Conservation (phyloP, 2,329 filamentous ascomycete species). For the Mycosphaerella sp. region DNA sequence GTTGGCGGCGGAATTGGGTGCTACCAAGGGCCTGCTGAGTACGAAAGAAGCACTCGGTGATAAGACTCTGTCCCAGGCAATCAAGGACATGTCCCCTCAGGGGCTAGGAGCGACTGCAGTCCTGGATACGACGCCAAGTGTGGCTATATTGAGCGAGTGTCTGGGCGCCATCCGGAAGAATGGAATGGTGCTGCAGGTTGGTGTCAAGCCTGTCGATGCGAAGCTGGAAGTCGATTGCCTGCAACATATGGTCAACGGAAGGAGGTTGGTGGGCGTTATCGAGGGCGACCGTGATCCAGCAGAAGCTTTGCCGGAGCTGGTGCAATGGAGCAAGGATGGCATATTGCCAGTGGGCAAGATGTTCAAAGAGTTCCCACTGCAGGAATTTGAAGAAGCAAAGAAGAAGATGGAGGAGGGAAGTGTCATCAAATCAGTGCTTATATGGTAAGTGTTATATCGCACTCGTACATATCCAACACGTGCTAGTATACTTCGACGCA, state of each 20-base stretch:
- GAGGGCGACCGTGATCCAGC: slow-evolving; percentile 39
- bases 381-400: slow-evolving; percentile 34
- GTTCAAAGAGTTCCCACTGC: slow-evolving; percentile 36
- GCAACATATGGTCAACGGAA: slow-evolving; percentile 41
- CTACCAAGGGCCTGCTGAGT: slow-evolving; percentile 30
- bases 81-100: slow-evolving; percentile 22
- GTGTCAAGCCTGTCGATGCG: slow-evolving; percentile 38
- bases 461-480: background rate
- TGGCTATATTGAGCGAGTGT: slow-evolving; percentile 36
- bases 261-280: slow-evolving; percentile 41
- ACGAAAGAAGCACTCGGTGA: slow-evolving; percentile 11
- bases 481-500: background rate
- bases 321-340: slow-evolving; percentile 40
- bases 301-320: slow-evolving; percentile 40
- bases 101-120: slow-evolving; percentile 37
- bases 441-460: slow-evolving; percentile 28
- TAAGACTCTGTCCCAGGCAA: slow-evolving; percentile 8
- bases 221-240: slow-evolving; percentile 35
- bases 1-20: slow-evolving; percentile 42
- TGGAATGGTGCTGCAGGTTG: slow-evolving; percentile 45
- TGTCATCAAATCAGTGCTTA: slow-evolving; percentile 37
- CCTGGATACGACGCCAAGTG: slow-evolving; percentile 44
- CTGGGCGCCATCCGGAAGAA: slow-evolving; percentile 39
- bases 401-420: slow-evolving; percentile 34
- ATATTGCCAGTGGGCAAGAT: slow-evolving; percentile 41